A percentile compares a stretch with the other conserved stretches of the same genome.
phyloP scores from a whole-genome alignment of 805 yeast species.

The Cyberlindnera meyerae region DNA sequence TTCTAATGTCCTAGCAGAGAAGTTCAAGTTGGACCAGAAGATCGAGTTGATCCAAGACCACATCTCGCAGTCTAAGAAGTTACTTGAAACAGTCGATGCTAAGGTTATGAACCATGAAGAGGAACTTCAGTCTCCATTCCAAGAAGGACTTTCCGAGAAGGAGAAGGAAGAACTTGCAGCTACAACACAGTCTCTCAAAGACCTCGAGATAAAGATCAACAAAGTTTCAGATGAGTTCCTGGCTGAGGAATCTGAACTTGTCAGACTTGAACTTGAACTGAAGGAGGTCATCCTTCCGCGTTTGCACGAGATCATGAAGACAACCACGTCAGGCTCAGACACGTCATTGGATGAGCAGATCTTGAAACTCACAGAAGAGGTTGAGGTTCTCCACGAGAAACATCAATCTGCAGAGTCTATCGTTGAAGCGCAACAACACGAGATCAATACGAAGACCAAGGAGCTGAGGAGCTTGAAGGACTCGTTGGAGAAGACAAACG shows the following conservation, averaged over 20 bases:
- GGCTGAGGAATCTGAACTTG: conserved; percentile 42
- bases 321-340: conserved; percentile 19
- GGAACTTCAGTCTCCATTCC: conserved; percentile 54
- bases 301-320: conserved; percentile 33
- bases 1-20: conserved; percentile 38
- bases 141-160: conserved; percentile 41
- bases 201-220: conserved; percentile 37
- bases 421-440: conserved; percentile 25
- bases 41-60: conserved; percentile 20
- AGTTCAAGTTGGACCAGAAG: conserved; percentile 41
- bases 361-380: conserved; percentile 17
- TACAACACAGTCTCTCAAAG: conserved; percentile 33
- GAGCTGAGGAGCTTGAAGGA: conserved; percentile 32
- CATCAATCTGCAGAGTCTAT: conserved; percentile 25
- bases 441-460: conserved; percentile 13
- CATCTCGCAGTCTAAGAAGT: conserved; percentile 1
- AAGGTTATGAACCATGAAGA: conserved; percentile 33
- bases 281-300: conserved; percentile 55
- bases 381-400: conserved; percentile 28
- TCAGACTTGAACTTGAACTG: conserved; percentile 49
- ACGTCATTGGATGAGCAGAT: conserved; percentile 16
- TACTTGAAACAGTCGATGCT: conserved; percentile 22
- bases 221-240: conserved; percentile 35
- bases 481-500: conserved; percentile 45
- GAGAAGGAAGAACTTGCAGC: conserved; percentile 42